Base-by-base conservation (phyloP, 331 rosid genomes). In the Pyrus hybrid region DNA sequence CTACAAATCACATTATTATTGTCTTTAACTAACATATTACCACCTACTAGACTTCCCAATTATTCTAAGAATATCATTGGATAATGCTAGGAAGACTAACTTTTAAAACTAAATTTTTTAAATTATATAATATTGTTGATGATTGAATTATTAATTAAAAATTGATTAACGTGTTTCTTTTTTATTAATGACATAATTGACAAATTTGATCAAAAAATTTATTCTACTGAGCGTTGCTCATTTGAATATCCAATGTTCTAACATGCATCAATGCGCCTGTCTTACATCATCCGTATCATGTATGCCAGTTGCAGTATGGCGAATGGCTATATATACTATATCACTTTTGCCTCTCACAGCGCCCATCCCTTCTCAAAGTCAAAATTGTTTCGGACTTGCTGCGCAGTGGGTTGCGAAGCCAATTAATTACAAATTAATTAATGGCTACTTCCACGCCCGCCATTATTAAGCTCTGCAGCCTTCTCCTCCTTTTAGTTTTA, bases 401-500 rank as follows among this genome's bases (percentile, higher is more conserved):
- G 10, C 57, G 57, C 10, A 17, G 57, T 51, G 10, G 21, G 57
- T 51, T 51, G 57, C 10, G 2, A 6, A 17, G 21, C 57, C 57
- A 51, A 49, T 51, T 51, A 51, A 51, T 51, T 51, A 51, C 57
- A 51, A 6, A 51, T 51, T 51, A 51, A 51, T 51, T 6, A 17
- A 51, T 51, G 57, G 21, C 57, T 51, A 8, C 57, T 51, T 3
- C 57, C 57, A 22, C 17, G 63, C 63, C 63, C 63, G 28, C 33
- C 66, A 13, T 25, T 62, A 26, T 12, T 13, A 62, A 13, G 67
- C 57, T 56, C 5, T 8, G 72, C 72, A 22, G 25, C 1, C n/a
- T 13, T 1, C 4, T 80, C 32, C 35, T 79, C 68, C 8, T 75
- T 49, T 18, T 87, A 23, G 64, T 80, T 60, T 22, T 78, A 1